These are phyloP conservation scores for Westerdykella sp. DNA, from an alignment of 2,329 filamentous ascomycete species.

Conservation along the genomic window DNA sequence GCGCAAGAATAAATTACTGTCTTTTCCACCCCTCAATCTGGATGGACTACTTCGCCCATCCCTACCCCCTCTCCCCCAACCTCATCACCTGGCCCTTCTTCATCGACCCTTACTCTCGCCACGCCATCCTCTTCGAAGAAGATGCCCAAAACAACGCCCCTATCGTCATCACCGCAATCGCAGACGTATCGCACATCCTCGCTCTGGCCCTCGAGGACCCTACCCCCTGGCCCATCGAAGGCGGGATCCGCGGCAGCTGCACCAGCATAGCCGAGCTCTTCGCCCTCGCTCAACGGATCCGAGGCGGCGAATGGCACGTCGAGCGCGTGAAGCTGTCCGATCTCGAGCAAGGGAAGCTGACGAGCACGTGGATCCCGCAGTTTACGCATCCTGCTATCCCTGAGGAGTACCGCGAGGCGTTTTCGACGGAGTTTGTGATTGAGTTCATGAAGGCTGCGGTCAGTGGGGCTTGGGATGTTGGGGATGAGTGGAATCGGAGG, in stretches of 20 bases:
- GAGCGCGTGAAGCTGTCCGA: slow-evolving; percentile 46
- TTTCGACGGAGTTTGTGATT: slow-evolving; percentile 37
- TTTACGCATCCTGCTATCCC: slow-evolving; percentile 32
- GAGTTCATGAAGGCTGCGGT: slow-evolving; percentile 40
- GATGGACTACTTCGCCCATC: slow-evolving; percentile 50
- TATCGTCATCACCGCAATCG: slow-evolving; percentile 21
- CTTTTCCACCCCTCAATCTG: slow-evolving; percentile 53
- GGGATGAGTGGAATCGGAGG: slow-evolving; percentile 43
- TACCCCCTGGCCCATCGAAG: slow-evolving; percentile 21
- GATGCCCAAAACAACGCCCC: slow-evolving; percentile 15
- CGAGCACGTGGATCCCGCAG: slow-evolving; percentile 39
- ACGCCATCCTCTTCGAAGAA: slow-evolving; percentile 25
- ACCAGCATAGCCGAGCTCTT: slow-evolving; percentile 25
- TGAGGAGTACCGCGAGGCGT: slow-evolving; percentile 27
- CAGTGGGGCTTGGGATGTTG: slow-evolving; percentile 41
- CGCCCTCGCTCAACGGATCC: slow-evolving; percentile 22
- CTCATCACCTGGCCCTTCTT: slow-evolving; percentile 36
- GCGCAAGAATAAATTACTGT: slow-evolving; percentile 45
- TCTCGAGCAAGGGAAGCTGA: slow-evolving; percentile 40
- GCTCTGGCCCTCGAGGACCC: slow-evolving; percentile 20
- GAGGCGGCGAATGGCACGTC: slow-evolving; percentile 31
- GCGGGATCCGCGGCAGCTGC: slow-evolving; percentile 20
- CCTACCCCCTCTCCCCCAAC: slow-evolving; percentile 43
- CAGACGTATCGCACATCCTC: slow-evolving; percentile 22
- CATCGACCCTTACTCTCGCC: slow-evolving; percentile 22